Evolutionary conservation across 371 early-diverging fungal genomes (phyloP).

Genomic region (Mucor plumbeus): DNA sequence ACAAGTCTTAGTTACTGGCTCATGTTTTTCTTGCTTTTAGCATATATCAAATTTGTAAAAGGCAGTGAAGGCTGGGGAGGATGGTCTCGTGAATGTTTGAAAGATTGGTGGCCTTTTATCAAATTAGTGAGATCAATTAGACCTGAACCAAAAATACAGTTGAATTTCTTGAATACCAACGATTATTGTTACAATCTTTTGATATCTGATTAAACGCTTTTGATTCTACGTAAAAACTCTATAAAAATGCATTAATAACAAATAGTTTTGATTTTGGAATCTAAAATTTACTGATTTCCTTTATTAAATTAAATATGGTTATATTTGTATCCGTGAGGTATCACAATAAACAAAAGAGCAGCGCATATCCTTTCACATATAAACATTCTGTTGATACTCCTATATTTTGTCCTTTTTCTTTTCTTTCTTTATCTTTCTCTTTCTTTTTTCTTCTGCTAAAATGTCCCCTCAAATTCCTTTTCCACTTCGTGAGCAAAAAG

Average conservation of each 20-base stretch:
- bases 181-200: too few species aligned
- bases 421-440: slow-evolving; percentile 1
- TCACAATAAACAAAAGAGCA: not conserved
- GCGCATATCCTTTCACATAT: not conserved
- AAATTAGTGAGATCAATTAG: slow-evolving; percentile 49
- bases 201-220: too few species aligned
- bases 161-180: too few species aligned
- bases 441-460: not conserved
- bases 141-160: too few species aligned
- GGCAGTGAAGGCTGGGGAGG: slow-evolving; percentile 86
- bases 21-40: slow-evolving; percentile 60
- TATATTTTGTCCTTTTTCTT: not conserved
- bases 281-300: too few species aligned
- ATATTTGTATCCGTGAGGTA: too few species aligned
- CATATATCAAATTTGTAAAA: slow-evolving; percentile 69
- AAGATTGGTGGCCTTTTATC: slow-evolving; percentile 69
- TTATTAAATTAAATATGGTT: too few species aligned
- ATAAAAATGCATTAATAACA: too few species aligned
- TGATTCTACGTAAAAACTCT: too few species aligned
- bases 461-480: slow-evolving; percentile 50
- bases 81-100: slow-evolving; percentile 75
- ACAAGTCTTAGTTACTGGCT: slow-evolving; percentile 78
- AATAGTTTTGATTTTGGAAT: too few species aligned
- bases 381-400: not conserved
- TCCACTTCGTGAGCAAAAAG: slow-evolving; percentile 45